These are phyloP conservation scores for Plectosphaerella sp. DNA, from an alignment of 2,329 filamentous ascomycete species.

Conservation along the genomic window DNA sequence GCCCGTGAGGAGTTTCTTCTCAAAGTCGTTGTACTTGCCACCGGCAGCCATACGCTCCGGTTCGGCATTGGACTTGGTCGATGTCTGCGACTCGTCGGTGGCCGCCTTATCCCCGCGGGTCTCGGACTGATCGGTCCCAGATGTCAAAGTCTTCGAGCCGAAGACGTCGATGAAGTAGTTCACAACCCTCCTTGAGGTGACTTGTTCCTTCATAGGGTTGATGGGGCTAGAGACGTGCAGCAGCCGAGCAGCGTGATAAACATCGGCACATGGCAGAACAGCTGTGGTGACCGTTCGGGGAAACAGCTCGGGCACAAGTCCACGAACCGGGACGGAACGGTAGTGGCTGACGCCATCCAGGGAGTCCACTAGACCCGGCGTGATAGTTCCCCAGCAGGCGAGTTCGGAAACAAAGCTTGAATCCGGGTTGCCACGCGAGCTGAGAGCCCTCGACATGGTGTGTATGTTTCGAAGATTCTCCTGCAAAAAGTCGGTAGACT, in stretches of 20 bases:
- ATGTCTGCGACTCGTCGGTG: conserved; percentile 4
- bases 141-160: conserved; percentile 6
- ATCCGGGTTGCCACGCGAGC: neutral
- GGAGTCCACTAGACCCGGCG: neutral
- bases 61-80: conserved; percentile 7
- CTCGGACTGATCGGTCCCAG: conserved; percentile 3
- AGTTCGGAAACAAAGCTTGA: neutral
- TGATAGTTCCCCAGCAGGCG: neutral
- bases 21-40: conserved; percentile 64
- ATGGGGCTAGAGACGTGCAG: conserved; percentile 5
- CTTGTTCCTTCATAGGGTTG: neutral
- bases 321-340: too few species aligned
- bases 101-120: conserved; percentile 15
- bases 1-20: conserved; percentile 76
- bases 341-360: neutral
- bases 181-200: conserved; percentile 1
- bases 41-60: conserved; percentile 10
- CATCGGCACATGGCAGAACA: conserved; percentile 31
- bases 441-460: conserved; percentile 37
- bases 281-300: conserved; percentile 13
- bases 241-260: conserved; percentile 31
- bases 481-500: conserved; percentile 29
- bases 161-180: conserved; percentile 13
- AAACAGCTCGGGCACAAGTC: conserved; percentile 8
- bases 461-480: conserved; percentile 44